Evolutionary conservation across 768 basidiomycete species (phyloP), one percentile per base, ranked within the genome.

Genomic region (Ramaria sp.): DNA sequence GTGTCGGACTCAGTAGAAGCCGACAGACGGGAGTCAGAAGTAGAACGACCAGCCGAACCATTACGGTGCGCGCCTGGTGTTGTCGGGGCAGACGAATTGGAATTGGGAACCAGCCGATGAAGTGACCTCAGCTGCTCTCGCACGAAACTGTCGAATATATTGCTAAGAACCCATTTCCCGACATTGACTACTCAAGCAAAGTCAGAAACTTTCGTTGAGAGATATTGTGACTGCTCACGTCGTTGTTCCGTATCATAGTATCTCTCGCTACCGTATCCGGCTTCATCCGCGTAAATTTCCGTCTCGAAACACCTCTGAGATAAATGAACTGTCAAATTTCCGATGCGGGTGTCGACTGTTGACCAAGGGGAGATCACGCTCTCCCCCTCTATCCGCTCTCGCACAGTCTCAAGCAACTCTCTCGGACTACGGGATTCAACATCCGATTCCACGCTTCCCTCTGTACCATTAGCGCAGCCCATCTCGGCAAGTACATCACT

Each of bases 301-400:
- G 89, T 88, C 53, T 98, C 94, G 65, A 97, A 98, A 56, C 84
- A 90, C 45, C 80, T 75, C 60, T 96, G 92, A 44, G 79, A 87
- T 43, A 99, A 61, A 67, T 96, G 90, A 3, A 98, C 79, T 1
- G 87, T 84, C 57, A 99, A 72, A 22, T 90, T 78, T 6, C 95
- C 95, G 7, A 85, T 83, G 66, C 88, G 86, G 4, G 93, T 95
- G 67, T 97, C 95, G 25, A 88, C 84, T 15, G 76, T 77, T 37
- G 88, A 85, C 95, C 95, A 99, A 12, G 82, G 71, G 24, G 81
- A 72, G 8, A 89, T 81, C 27, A 88, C 83, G 0, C 88, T 90
- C 65, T 98, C 92, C 27, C 95, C 94, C 63, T 99, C 96, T n/a
- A 98, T 88, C 37, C 88, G 73, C 63, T 91, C 90, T 56, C 85